Base-by-base conservation (phyloP, 2,329 filamentous ascomycete species). In the Coniochaeta prunicola region DNA sequence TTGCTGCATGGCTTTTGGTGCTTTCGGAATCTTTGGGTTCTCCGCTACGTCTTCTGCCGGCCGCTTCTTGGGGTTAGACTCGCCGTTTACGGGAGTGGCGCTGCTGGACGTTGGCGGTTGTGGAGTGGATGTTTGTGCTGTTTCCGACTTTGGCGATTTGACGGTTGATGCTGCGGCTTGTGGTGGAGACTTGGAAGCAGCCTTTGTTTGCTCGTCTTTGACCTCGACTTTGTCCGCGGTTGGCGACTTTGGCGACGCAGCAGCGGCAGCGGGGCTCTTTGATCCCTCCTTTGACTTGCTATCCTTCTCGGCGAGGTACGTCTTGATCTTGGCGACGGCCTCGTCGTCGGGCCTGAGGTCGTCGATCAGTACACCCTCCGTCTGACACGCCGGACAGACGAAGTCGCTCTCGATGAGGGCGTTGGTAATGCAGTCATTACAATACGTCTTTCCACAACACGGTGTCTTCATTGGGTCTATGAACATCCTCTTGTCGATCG, bases 391-490 rank as follows among this genome's bases (percentile, higher is more conserved):
- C 64, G 94, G 94, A 76, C 94, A 99, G 75, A 92, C 82, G 77
- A 99, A 92, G 82, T 99, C 94, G 84, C 89, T 94, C 80, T 97
- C 92, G 77, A 97, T 93, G 76, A 99, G 87, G 76, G 92, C 91
- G 84, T 96, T 96, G 74, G 94, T 96, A 77, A 99, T 97, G 88
- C 94, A 99, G 74, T 97, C 92, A 85, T 94, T 94, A 83, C 94
- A 99, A 82, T 96, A 99, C 72, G 92, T 97, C 84, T 90, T 96
- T 78, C 90, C 85, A 82, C 94, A 99, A 84, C 94, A 99, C 66
- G 94, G 93, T 71, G 94, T 97, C 85, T 96, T 96, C 83, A 96
- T 94, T 83, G 94, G 93, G 74, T 97, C 91, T 86, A 96, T 88
- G 78, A 97, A 97, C 84, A 96, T 88, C 76, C 91, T 92, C 78